These are phyloP conservation scores for Candida alai DNA, from an alignment of 805 yeast genomes.

Conservation along the genomic window DNA sequence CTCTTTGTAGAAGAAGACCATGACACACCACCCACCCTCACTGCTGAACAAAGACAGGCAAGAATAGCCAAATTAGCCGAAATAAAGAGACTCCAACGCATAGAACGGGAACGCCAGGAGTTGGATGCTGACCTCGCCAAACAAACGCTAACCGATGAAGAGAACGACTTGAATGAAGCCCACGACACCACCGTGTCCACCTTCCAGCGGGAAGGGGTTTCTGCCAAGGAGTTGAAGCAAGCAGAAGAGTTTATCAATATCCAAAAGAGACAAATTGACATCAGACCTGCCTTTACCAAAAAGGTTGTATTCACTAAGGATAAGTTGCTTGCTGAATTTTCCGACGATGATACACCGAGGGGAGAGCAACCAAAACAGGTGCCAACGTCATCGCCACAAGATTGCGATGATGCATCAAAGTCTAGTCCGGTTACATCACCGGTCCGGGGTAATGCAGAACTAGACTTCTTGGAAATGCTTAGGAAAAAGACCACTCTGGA, in stretches of 20 bases:
- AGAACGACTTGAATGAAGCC: conserved; percentile 26
- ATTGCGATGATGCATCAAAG: conserved; percentile 7
- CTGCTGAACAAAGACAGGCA: conserved; percentile 4
- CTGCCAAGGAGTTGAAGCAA: conserved; percentile 26
- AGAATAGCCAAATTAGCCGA: conserved; percentile 18
- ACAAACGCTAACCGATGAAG: conserved; percentile 37
- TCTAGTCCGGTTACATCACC: conserved; percentile 36
- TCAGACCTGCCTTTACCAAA: conserved; percentile 28
- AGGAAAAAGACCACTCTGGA: too few species aligned
- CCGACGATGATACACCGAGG: conserved; percentile 16
- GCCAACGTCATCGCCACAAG: not conserved
- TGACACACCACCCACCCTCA: not conserved
- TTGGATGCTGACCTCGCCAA: conserved; percentile 31
- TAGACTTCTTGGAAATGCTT: conserved; percentile 8
- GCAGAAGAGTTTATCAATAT: conserved; percentile 31
- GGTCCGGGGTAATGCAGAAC: not conserved
- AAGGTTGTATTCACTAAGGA: conserved; percentile 26
- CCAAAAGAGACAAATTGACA: conserved; percentile 27
- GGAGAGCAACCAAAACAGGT: conserved; percentile 1
- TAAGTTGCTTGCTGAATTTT: conserved; percentile 31
- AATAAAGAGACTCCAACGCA: conserved; percentile 16
- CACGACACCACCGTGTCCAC: conserved; percentile 19
- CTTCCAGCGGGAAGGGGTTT: conserved; percentile 9
- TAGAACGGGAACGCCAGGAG: conserved; percentile 14
- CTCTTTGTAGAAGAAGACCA: too few species aligned